A percentile compares a stretch with the other conserved stretches of the same genome.
Evolutionary conservation across 805 yeast genomes (phyloP).

Genomic region (Sugiyamaella boreocaroliniensis): DNA sequence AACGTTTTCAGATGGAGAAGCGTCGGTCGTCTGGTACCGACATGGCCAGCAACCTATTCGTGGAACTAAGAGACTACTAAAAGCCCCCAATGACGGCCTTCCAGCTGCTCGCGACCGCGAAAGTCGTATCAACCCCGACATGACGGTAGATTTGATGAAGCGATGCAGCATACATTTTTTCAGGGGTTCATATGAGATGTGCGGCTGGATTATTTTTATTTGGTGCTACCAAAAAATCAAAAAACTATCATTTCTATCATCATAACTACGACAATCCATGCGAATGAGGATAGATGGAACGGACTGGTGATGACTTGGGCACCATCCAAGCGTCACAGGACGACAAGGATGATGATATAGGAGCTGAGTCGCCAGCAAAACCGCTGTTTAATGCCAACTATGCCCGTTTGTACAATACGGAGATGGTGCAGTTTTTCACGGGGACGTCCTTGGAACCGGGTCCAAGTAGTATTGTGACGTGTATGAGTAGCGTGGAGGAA

Average conservation of each 20-base stretch:
- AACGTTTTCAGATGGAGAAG: too few species aligned
- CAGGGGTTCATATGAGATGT: background rate
- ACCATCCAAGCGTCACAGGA: background rate
- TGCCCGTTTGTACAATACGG: slow-evolving; percentile 10
- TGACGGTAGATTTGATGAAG: background rate
- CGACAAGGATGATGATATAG: background rate
- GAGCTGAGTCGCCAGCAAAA: background rate
- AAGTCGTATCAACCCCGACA: background rate
- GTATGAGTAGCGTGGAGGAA: background rate
- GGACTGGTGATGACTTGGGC: background rate
- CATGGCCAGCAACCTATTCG: background rate
- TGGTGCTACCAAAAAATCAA: too few species aligned
- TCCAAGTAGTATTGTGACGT: background rate
- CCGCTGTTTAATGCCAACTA: slow-evolving; percentile 6
- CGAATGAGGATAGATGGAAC: background rate
- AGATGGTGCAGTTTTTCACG: slow-evolving; percentile 10
- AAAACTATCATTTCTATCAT: background rate
- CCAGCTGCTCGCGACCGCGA: background rate
- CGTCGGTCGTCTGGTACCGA: background rate
- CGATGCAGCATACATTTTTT: background rate
- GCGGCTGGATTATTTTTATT: background rate
- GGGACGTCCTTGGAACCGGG: background rate
- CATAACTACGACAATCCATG: background rate
- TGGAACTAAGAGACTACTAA: background rate
- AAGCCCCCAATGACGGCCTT: background rate